Conservation (phyloP, 345 rosid genomes). For the Citrus medica region DNA sequence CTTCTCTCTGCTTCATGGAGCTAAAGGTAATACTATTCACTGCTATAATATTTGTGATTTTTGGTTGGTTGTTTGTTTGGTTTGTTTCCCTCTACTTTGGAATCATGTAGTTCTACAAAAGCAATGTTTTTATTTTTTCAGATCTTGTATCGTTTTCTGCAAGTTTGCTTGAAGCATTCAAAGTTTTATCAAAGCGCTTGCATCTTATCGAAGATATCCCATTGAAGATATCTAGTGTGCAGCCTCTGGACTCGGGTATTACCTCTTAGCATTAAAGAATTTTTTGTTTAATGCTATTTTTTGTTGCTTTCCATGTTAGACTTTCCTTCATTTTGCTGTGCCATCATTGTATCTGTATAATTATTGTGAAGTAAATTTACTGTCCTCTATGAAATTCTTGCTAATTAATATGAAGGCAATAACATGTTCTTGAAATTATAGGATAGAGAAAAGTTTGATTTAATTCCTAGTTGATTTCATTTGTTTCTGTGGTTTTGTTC, state of each 20-base stretch:
- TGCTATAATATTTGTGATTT: not conserved
- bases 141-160: conserved; percentile 67
- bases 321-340: not conserved
- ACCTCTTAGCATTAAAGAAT: conserved; percentile 1
- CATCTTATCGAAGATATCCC: conserved; percentile 74
- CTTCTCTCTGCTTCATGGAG: conserved; percentile 66
- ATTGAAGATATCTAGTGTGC: conserved; percentile 73
- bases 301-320: not conserved
- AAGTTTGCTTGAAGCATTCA: conserved; percentile 62
- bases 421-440: not conserved
- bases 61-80: not conserved
- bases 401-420: not conserved
- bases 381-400: not conserved
- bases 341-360: not conserved
- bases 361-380: not conserved
- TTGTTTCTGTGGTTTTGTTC: not conserved
- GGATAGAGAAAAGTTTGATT: not conserved
- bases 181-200: conserved; percentile 67
- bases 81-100: not conserved
- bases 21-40: conserved; percentile 45
- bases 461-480: not conserved
- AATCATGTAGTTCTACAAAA: not conserved
- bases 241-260: conserved; percentile 84
- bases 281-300: not conserved
- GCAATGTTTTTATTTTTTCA: conserved; percentile 26